phyloP scores from a whole-genome alignment of 148 eudicot genomes.

The Dysphania ambrosioides region DNA sequence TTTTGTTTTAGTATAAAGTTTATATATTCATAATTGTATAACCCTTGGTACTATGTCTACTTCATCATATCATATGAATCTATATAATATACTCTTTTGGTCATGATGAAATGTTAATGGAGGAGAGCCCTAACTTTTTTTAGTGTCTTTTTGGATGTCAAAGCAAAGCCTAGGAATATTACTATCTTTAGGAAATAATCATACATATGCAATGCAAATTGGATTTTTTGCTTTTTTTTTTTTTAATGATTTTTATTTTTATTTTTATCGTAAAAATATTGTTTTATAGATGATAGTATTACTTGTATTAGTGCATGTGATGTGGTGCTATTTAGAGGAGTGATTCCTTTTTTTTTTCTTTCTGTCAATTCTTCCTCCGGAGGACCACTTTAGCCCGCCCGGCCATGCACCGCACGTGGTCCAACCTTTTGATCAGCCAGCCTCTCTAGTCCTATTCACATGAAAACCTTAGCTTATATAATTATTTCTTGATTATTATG shows the following conservation, averaged over 20 bases:
- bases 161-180: conserved; percentile 26
- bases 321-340: conserved; percentile 28
- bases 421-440: conserved; percentile 22
- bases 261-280: neutral
- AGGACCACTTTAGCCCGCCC: conserved; percentile 34
- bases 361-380: conserved; percentile 24
- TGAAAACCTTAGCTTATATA: conserved; percentile 8
- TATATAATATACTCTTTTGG: neutral
- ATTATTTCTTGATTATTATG: neutral
- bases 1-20: conserved; percentile 19
- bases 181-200: conserved; percentile 11
- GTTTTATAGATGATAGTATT: conserved; percentile 1
- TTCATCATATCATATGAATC: neutral
- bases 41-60: neutral
- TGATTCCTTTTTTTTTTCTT: conserved; percentile 36
- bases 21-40: conserved; percentile 4
- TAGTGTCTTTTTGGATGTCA: neutral
- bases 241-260: neutral
- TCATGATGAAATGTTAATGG: neutral
- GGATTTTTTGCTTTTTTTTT: conserved; percentile 10
- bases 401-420: conserved; percentile 45
- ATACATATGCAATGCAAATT: conserved; percentile 14
- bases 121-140: neutral
- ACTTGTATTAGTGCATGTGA: conserved; percentile 24
- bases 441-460: conserved; percentile 29